These are phyloP conservation scores for Evernia prunastri DNA, from an alignment of 495 filamentous ascomycete species.

Conservation along the genomic window DNA sequence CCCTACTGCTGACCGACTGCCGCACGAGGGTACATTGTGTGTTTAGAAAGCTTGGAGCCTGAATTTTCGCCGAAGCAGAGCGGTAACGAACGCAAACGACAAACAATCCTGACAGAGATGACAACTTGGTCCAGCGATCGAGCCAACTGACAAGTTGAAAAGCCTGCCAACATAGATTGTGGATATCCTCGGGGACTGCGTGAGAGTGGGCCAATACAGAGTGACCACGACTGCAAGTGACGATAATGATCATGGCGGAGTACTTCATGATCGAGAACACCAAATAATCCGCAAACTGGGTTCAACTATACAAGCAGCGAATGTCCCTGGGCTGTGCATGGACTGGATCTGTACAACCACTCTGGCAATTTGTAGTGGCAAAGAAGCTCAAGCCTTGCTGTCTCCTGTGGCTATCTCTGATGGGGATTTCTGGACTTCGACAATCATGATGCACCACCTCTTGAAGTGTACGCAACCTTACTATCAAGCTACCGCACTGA, in stretches of 20 bases:
- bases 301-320: not conserved
- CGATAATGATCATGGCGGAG: not conserved
- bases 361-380: not conserved
- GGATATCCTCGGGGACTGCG: not conserved
- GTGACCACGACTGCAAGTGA: not conserved
- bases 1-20: not conserved
- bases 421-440: not conserved
- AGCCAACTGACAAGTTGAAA: not conserved
- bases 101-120: not conserved
- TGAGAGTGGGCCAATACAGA: not conserved
- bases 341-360: not conserved
- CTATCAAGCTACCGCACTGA: not conserved
- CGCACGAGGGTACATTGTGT: too few species aligned
- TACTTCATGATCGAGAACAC: not conserved
- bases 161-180: not conserved
- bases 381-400: not conserved
- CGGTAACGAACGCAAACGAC: not conserved
- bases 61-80: not conserved
- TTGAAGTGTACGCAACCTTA: not conserved
- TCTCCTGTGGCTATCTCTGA: not conserved
- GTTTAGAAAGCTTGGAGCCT: not conserved
- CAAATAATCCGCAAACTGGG: not conserved
- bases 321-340: not conserved
- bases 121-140: not conserved
- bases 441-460: not conserved